Evolutionary conservation across 352 stramenopile species (phyloP).

Genomic region (Phytopythium chamaehyphon): DNA sequence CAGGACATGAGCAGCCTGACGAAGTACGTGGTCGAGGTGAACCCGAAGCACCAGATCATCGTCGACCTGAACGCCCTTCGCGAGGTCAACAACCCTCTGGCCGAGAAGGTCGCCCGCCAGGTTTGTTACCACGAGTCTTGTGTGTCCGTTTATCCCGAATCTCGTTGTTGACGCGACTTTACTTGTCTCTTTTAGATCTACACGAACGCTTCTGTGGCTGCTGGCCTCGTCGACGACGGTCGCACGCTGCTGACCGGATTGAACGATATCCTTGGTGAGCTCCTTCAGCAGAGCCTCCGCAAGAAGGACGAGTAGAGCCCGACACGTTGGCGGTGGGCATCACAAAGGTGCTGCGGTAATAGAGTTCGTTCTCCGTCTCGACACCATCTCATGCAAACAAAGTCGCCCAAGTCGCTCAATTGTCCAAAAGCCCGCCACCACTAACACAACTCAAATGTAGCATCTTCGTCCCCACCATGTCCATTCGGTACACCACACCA

Average conservation of each 20-base stretch:
- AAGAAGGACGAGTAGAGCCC: constrained; percentile 46
- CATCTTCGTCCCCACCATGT: too few species aligned
- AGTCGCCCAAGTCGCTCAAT: too few species aligned
- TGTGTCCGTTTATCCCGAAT: neutral
- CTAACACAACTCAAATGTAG: too few species aligned
- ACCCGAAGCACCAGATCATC: constrained; percentile 97
- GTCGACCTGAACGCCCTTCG: constrained; percentile 89
- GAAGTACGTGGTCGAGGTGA: constrained; percentile 98
- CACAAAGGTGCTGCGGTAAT: neutral
- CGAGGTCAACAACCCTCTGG: constrained; percentile 77
- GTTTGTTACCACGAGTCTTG: constrained; percentile 17
- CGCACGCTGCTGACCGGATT: constrained; percentile 95
- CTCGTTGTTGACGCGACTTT: constrained; percentile 4
- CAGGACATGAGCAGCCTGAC: constrained; percentile 41
- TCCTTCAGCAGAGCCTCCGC: constrained; percentile 69
- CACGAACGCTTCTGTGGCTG: constrained; percentile 97
- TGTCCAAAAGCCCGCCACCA: too few species aligned
- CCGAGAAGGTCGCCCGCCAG: constrained; percentile 80
- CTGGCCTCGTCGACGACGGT: constrained; percentile 97
- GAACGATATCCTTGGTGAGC: constrained; percentile 93
- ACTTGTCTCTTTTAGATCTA: constrained; percentile 90
- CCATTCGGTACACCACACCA: neutral
- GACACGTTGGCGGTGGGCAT: too few species aligned
- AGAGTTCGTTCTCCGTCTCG: neutral
- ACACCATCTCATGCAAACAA: too few species aligned